Evolutionary conservation across 768 basidiomycete species (phyloP).

Genomic region (Tulasnella sp.): DNA sequence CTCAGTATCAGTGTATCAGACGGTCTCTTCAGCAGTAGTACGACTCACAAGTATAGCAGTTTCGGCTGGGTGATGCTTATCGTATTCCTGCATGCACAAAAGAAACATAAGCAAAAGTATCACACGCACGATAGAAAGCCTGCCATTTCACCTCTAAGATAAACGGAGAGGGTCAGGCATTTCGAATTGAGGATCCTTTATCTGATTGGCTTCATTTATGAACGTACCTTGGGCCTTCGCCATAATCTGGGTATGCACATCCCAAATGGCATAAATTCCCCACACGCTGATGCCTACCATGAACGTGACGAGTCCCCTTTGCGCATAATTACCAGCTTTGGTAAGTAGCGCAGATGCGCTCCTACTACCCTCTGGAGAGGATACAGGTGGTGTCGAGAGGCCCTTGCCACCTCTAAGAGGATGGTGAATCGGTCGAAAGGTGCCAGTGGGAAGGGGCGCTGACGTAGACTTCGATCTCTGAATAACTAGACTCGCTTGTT

Average conservation of each 20-base stretch:
- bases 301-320: slow-evolving; percentile 4
- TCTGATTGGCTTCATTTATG: no score
- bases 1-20: no score
- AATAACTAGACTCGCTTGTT: no score
- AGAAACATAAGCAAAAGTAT: no score
- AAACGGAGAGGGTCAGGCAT: no score
- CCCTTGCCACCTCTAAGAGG: slow-evolving; percentile 5
- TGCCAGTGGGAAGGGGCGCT: not conserved
- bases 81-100: no score
- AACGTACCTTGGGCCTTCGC: slow-evolving; percentile 3
- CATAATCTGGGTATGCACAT: slow-evolving; percentile 10
- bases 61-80: no score
- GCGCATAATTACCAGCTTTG: slow-evolving; percentile 1
- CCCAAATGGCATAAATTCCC: not conserved
- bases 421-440: slow-evolving; percentile 1
- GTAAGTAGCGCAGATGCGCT: not conserved
- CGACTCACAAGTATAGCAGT: no score
- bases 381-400: not conserved
- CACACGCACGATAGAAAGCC: no score
- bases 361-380: not conserved
- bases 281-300: not conserved
- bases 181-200: no score
- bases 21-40: no score
- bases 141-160: no score
- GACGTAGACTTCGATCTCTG: not conserved